These are phyloP conservation scores for Terfezia claveryi DNA, from an alignment of 495 filamentous ascomycete genomes.

Conservation along the genomic window DNA sequence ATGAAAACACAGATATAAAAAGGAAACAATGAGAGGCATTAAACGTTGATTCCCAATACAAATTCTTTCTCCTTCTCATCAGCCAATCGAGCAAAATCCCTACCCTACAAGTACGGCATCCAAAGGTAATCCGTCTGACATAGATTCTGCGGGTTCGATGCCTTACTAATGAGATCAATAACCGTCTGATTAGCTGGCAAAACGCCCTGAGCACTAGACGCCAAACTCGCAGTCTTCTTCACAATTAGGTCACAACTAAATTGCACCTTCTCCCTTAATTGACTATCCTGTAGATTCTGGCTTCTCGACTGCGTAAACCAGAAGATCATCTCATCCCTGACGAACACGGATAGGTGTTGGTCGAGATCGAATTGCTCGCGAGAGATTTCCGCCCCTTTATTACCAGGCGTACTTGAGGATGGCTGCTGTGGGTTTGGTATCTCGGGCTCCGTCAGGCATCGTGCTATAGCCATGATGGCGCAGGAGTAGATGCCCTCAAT, in stretches of 20 bases:
- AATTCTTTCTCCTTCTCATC: background rate
- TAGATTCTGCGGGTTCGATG: conserved; percentile 69
- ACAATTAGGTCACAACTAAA: conserved; percentile 75
- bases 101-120: conserved; percentile 74
- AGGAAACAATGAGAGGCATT: background rate
- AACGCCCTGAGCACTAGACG: conserved; percentile 34
- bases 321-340: conserved; percentile 93
- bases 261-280: conserved; percentile 70
- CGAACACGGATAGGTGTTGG: conserved; percentile 77
- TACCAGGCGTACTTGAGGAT: background rate
- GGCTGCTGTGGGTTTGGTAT: conserved; percentile 9
- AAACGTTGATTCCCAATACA: background rate
- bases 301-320: conserved; percentile 48
- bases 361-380: conserved; percentile 47
- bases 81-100: background rate
- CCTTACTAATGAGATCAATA: conserved; percentile 67
- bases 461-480: conserved; percentile 84
- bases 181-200: conserved; percentile 91
- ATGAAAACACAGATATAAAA: background rate
- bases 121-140: conserved; percentile 72
- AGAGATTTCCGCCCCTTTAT: conserved; percentile 2
- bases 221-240: conserved; percentile 64
- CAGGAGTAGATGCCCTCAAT: conserved; percentile 86
- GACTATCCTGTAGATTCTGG: conserved; percentile 31
- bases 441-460: conserved; percentile 82